A percentile compares a stretch with the other conserved stretches of the same genome.
phyloP scores from a whole-genome alignment of 257 asterid genomes.

The Penstemon eatonii region DNA sequence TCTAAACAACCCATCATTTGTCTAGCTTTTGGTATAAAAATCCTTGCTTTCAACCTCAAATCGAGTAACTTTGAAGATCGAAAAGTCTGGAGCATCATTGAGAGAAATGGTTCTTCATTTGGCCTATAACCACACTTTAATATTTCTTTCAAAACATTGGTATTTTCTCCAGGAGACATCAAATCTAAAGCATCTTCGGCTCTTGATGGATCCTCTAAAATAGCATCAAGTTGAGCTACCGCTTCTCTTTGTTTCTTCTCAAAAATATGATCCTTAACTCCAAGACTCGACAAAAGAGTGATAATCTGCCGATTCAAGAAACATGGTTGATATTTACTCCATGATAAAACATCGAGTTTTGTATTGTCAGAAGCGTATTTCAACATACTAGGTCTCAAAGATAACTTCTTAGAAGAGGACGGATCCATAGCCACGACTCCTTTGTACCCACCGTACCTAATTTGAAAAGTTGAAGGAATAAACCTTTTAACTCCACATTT shows the following conservation, averaged over 20 bases:
- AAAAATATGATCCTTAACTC: conserved; percentile 58
- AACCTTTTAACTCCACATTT: conserved; percentile 57
- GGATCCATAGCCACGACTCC: conserved; percentile 90
- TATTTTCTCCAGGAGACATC: conserved; percentile 85
- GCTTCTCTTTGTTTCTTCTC: conserved; percentile 69
- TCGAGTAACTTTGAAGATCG: conserved; percentile 72
- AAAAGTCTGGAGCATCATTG: conserved; percentile 84
- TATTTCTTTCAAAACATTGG: conserved; percentile 75
- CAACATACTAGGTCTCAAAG: conserved; percentile 73
- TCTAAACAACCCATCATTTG: conserved; percentile 94
- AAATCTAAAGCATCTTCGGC: conserved; percentile 77
- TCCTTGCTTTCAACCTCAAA: conserved; percentile 58
- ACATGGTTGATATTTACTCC: conserved; percentile 89
- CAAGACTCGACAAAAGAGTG: conserved; percentile 81
- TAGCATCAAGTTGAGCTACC: conserved; percentile 63
- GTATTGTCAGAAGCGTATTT: conserved; percentile 65
- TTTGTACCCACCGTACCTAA: conserved; percentile 85
- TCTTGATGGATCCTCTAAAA: conserved; percentile 59
- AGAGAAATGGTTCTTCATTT: conserved; percentile 73
- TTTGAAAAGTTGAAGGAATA: conserved; percentile 83
- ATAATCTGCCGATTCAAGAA: conserved; percentile 79
- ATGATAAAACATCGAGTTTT: conserved; percentile 68
- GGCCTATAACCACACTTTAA: conserved; percentile 84
- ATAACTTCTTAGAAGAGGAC: conserved; percentile 49
- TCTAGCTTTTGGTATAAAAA: conserved; percentile 68